Percentiles rank a stretch among this genome's conserved stretches.
phyloP scores from a whole-genome alignment of 148 eudicot genomes.

The Cornus florida region DNA sequence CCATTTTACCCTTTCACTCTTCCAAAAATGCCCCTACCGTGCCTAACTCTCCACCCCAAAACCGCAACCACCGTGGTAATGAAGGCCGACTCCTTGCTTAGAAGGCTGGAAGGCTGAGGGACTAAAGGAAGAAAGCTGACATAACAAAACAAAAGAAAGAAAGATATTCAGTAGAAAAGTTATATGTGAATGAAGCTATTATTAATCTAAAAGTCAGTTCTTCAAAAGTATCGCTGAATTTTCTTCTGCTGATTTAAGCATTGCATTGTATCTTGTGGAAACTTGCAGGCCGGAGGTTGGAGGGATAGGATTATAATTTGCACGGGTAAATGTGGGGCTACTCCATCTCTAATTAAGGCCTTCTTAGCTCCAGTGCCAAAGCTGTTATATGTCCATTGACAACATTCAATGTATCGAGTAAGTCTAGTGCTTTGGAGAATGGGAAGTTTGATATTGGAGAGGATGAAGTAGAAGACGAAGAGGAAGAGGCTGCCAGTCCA shows the following conservation, averaged over 20 bases:
- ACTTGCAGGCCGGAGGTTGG: constrained; percentile 86
- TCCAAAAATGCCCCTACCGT: too few relatives aligned
- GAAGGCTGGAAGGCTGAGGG: too few relatives aligned
- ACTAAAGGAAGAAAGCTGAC: too few relatives aligned
- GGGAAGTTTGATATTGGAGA: constrained; percentile 93
- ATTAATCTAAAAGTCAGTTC: background rate
- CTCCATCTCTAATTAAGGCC: constrained; percentile 70
- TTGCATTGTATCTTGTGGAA: background rate
- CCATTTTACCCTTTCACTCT: too few relatives aligned
- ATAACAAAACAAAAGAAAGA: too few relatives aligned
- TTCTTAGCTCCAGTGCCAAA: constrained; percentile 86
- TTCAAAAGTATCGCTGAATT: background rate
- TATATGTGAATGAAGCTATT: background rate
- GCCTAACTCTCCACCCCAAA: too few relatives aligned
- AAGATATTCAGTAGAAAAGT: too few relatives aligned
- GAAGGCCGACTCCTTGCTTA: too few relatives aligned
- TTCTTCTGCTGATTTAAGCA: background rate
- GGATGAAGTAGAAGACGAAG: constrained; percentile 79
- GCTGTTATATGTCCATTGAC: constrained; percentile 78
- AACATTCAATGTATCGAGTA: constrained; percentile 66
- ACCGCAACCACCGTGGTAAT: too few relatives aligned
- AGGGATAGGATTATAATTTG: constrained; percentile 86
- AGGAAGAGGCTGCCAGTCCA: constrained; percentile 64
- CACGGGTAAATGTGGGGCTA: constrained; percentile 69
- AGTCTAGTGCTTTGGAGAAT: constrained; percentile 57